Percentiles rank a stretch among this genome's conserved stretches.
These are phyloP conservation scores for Mycena latifolia DNA, from an alignment of 768 basidiomycete genomes.

Conservation along the genomic window DNA sequence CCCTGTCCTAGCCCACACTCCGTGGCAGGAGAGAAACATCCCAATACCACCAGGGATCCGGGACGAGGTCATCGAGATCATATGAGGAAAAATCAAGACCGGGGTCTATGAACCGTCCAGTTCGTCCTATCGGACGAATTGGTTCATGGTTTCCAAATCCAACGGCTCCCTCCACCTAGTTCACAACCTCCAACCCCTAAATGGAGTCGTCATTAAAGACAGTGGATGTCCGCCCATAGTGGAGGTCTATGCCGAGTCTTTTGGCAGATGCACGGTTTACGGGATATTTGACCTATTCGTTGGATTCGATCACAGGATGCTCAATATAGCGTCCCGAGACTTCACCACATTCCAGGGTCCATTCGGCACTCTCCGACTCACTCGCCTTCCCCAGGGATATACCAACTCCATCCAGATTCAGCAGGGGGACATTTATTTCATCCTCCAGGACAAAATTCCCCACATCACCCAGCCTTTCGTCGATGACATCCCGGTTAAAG, in stretches of 20 bases:
- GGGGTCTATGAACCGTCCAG: too few species aligned
- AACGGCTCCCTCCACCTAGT: too few species aligned
- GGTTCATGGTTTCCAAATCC: too few species aligned
- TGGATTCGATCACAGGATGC: constrained; percentile 52
- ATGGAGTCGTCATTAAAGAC: too few species aligned
- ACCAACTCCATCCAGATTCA: constrained; percentile 46
- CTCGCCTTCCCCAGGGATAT: constrained; percentile 52
- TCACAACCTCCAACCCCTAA: too few species aligned
- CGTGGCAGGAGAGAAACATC: constrained; percentile 49
- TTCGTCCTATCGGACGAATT: too few species aligned
- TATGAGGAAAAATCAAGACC: too few species aligned
- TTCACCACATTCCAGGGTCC: constrained; percentile 56
- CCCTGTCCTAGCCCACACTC: constrained; percentile 47
- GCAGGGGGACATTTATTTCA: too few species aligned
- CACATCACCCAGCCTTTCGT: constrained; percentile 40
- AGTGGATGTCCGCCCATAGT: too few species aligned
- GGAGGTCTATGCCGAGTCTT: constrained; percentile 48
- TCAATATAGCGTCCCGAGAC: constrained; percentile 43
- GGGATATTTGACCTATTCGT: constrained; percentile 49
- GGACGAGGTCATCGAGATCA: constrained; percentile 43
- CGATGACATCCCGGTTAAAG: constrained; percentile 48
- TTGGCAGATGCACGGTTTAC: constrained; percentile 40
- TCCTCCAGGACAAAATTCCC: constrained; percentile 46
- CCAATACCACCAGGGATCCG: constrained; percentile 51
- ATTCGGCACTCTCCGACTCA: constrained; percentile 47